phyloP scores from a whole-genome alignment of 2,329 filamentous ascomycete genomes.

The Ophiostoma piceae region DNA sequence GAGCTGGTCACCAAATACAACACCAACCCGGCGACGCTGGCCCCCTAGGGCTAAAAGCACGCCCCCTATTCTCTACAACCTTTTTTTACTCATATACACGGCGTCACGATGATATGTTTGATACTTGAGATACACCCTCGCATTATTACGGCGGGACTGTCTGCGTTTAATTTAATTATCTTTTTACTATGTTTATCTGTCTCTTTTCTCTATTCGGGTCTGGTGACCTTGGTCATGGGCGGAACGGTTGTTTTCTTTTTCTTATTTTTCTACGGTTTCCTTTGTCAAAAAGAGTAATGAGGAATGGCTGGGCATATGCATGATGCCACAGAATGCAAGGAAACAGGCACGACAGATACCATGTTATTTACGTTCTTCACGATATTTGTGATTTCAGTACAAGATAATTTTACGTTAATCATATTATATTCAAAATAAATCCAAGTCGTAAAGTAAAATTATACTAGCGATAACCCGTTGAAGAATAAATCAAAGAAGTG shows the following conservation, averaged over 20 bases:
- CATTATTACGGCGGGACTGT: background rate
- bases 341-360: background rate
- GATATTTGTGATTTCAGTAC: background rate
- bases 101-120: conserved; percentile 2
- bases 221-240: background rate
- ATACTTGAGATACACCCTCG: conserved; percentile 1
- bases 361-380: background rate
- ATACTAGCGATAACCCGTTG: too few species aligned
- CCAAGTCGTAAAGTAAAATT: too few species aligned
- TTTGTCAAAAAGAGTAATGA: background rate
- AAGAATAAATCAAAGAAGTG: too few species aligned
- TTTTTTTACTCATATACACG: background rate
- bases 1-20: conserved; percentile 46
- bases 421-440: background rate
- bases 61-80: too few species aligned
- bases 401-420: background rate
- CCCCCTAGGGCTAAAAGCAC: background rate
- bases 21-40: conserved; percentile 21
- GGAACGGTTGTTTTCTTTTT: background rate
- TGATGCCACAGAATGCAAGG: background rate
- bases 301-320: background rate
- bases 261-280: background rate
- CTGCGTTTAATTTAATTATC: background rate
- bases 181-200: background rate
- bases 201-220: background rate